phyloP scores from a whole-genome alignment of 1,284 basidiomycete genomes.

The Amylostereum areolatum region DNA sequence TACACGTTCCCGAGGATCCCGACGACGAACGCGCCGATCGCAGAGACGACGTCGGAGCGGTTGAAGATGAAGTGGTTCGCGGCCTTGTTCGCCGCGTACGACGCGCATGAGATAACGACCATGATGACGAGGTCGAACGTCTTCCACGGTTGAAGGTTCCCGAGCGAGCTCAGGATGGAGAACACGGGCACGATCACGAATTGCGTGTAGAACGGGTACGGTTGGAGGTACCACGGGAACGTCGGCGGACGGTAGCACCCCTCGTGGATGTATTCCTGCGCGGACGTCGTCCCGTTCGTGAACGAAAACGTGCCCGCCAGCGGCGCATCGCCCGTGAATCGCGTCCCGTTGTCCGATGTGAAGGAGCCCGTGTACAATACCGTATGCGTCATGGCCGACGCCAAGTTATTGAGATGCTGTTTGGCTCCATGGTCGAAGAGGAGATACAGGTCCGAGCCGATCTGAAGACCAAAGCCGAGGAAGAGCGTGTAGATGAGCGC shows the following conservation, averaged over 20 bases:
- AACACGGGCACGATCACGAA: conserved; percentile 82
- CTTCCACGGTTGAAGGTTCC: conserved; percentile 71
- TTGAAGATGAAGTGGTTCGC: conserved; percentile 85
- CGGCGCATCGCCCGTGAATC: conserved; percentile 26
- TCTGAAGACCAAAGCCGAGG: conserved; percentile 82
- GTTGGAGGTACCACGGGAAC: conserved; percentile 75
- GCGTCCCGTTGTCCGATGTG: conserved; percentile 55
- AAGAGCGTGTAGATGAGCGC: conserved; percentile 88
- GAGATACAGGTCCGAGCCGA: conserved; percentile 82
- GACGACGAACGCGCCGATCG: conserved; percentile 84
- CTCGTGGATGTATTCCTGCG: conserved; percentile 40
- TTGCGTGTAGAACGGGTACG: conserved; percentile 71
- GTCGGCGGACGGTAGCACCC: conserved; percentile 66
- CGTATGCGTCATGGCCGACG: conserved; percentile 40
- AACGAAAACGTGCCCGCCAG: conserved; percentile 74
- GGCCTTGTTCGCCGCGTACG: conserved; percentile 72
- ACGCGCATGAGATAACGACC: conserved; percentile 79
- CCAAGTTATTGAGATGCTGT: conserved; percentile 43
- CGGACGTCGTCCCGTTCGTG: conserved; percentile 43
- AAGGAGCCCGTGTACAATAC: conserved; percentile 63
- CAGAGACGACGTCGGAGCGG: conserved; percentile 77
- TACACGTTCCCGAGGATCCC: conserved; percentile 80
- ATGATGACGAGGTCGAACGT: conserved; percentile 74
- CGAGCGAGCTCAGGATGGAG: conserved; percentile 66
- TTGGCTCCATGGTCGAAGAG: conserved; percentile 65